Conservation (phyloP, 2,329 filamentous ascomycete genomes). For the Aspergillus spinulosporus region DNA sequence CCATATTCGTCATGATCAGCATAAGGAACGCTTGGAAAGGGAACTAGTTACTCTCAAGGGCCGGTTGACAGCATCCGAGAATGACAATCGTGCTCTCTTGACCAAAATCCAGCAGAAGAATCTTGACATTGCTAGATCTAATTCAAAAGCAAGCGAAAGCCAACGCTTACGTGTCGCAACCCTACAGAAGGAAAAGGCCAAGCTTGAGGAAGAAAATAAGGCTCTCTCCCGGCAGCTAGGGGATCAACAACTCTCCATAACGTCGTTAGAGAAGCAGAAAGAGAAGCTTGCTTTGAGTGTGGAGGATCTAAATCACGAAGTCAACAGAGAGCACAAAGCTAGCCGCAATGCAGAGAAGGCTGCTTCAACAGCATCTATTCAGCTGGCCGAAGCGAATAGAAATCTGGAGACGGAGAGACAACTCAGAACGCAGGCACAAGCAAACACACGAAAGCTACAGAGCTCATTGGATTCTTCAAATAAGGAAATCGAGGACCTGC, state of each 20-base stretch:
- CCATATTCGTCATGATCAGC: constrained; percentile 84
- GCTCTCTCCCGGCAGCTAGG: constrained; percentile 81
- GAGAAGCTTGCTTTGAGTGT: constrained; percentile 86
- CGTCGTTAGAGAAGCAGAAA: constrained; percentile 86
- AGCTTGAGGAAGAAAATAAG: constrained; percentile 77
- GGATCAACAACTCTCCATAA: constrained; percentile 78
- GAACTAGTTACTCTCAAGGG: constrained; percentile 91
- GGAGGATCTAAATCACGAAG: constrained; percentile 90
- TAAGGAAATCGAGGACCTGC: constrained; percentile 76
- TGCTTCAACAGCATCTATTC: constrained; percentile 74
- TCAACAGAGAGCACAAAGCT: constrained; percentile 84
- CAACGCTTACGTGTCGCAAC: constrained; percentile 74
- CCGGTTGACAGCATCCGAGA: constrained; percentile 85
- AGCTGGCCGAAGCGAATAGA: constrained; percentile 85
- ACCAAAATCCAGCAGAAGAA: constrained; percentile 98
- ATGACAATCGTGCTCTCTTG: constrained; percentile 90
- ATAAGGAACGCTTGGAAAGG: constrained; percentile 87
- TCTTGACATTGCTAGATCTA: constrained; percentile 88
- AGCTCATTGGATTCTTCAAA: constrained; percentile 75
- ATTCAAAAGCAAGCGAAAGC: constrained; percentile 79
- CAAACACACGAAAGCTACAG: constrained; percentile 80
- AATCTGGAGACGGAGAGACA: constrained; percentile 89
- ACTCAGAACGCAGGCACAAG: constrained; percentile 78
- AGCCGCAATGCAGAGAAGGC: constrained; percentile 88
- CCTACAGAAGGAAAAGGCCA: constrained; percentile 79